Conservation (phyloP, 1,284 basidiomycete genomes). For the Rhizoctonia solani region DNA sequence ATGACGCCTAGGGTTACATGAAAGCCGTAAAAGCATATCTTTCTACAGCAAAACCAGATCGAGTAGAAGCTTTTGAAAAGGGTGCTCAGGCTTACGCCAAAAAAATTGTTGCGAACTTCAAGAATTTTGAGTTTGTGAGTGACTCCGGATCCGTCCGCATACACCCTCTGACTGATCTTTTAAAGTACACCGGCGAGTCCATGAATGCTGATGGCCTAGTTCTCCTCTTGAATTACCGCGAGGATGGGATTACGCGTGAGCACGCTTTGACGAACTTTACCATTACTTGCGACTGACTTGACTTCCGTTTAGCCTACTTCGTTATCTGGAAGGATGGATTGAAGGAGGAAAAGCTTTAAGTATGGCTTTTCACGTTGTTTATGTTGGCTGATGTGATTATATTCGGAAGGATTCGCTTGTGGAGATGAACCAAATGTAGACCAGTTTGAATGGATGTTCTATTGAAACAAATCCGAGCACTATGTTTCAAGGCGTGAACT, state of each 20-base stretch:
- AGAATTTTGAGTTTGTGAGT: constrained; percentile 85
- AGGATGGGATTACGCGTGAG: constrained; percentile 77
- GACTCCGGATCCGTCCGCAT: background rate
- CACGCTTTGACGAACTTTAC: background rate
- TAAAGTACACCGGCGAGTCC: constrained; percentile 80
- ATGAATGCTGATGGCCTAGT: constrained; percentile 92
- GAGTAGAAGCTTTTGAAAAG: constrained; percentile 83
- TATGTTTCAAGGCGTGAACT: background rate
- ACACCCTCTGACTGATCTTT: constrained; percentile 10
- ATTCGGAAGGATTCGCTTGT: background rate
- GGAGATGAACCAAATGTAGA: background rate
- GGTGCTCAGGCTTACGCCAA: constrained; percentile 77
- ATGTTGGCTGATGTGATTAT: background rate
- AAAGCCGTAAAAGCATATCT: constrained; percentile 75
- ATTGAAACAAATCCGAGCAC: background rate
- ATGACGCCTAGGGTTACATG: constrained; percentile 66
- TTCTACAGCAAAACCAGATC: constrained; percentile 61
- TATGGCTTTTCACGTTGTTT: background rate
- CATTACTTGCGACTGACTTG: constrained; percentile 11
- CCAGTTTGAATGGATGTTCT: background rate
- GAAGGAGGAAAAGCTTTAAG: constrained; percentile 70
- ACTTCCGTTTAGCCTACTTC: constrained; percentile 70
- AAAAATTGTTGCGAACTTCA: constrained; percentile 89
- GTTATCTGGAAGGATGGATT: constrained; percentile 93
- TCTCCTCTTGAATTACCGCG: constrained; percentile 83